A percentile compares a stretch with the other conserved stretches of the same genome.
These are phyloP conservation scores for Acanthamoeba polyphaga DNA, from an alignment of 208 protist species.

Conservation along the genomic window DNA sequence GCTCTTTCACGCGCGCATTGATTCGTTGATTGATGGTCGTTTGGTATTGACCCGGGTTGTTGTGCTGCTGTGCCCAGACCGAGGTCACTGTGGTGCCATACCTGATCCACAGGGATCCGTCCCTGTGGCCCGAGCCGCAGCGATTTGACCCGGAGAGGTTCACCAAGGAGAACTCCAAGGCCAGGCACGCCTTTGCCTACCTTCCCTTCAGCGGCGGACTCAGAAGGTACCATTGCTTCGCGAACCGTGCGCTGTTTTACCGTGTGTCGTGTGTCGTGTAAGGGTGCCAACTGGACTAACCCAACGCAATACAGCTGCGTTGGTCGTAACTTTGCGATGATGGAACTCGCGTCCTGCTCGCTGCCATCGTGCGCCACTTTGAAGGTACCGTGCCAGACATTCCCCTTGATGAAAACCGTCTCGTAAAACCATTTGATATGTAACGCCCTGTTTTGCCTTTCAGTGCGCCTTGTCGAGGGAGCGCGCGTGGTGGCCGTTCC, in stretches of 20 bases:
- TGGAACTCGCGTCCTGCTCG: conserved; percentile 66
- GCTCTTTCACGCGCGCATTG: not conserved
- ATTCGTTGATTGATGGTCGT: too few species aligned
- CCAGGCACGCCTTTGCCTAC: conserved; percentile 52
- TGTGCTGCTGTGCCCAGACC: not conserved
- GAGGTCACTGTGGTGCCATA: conserved; percentile 45
- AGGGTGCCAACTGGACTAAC: too few species aligned
- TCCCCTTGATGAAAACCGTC: not conserved
- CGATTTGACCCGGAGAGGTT: conserved; percentile 76
- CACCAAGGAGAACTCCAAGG: conserved; percentile 43
- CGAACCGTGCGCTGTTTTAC: too few species aligned
- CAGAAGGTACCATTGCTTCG: not conserved
- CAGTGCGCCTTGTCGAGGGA: not conserved
- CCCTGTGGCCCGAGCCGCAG: conserved; percentile 44
- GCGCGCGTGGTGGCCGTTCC: conserved; percentile 7
- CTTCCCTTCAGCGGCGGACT: conserved; percentile 75
- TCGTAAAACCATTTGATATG: not conserved
- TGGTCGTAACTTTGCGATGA: conserved; percentile 72
- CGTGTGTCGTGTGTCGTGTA: too few species aligned
- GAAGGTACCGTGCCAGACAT: not conserved
- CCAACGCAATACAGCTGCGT: not conserved
- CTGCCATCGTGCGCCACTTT: conserved; percentile 54
- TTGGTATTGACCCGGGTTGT: too few species aligned
- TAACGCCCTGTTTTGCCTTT: not conserved
- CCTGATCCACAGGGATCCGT: conserved; percentile 54